Evolutionary conservation across 208 protist species (phyloP), one percentile per base, ranked within the genome.

Genomic region (Crithidia acanthocephali): DNA sequence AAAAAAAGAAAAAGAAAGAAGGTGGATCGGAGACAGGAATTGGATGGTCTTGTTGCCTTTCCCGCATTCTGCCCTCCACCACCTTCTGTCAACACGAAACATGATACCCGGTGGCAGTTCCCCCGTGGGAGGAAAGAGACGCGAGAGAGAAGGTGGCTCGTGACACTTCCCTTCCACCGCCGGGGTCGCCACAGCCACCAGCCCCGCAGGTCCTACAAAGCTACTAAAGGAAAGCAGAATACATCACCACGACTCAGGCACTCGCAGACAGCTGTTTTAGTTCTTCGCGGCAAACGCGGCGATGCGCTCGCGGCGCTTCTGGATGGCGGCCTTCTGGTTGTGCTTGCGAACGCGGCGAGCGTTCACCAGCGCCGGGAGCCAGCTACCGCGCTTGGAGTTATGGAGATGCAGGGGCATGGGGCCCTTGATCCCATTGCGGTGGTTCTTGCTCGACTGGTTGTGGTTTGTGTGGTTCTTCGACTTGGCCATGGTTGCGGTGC

Each of bases 391-490:
- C 80, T 84, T 74, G 74, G 88, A 91, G 81, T 95, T 95, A 82
- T 87, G 74, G 67, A 93, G 66, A 72, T 79, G 77, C 55, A 88
- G 40, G 52, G 88, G 88, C 74, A 93, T 64, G 68, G 92, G 78
- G 69, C 77, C 79, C 79, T 94, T 94, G 75, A 97, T 95, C 66
- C 92, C 92, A 80, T 97, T 97, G 78, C 88, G 83, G 87, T 97
- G 92, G 78, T 94, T 94, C 89, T 97, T 97, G 72, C 79, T 78
- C 76, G 88, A 95, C 84, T 97, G 90, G 85, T 97, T 97, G 87
- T 97, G 92, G 86, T 97, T 97, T 7, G 92, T 97, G 87, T 97
- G 92, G 86, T 97, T 97, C 90, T 97, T 97, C 47, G 92, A 97
- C 88, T 97, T 97, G 72, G 92, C 92, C 92, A 97, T 97, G 74